Evolutionary conservation across 108 stramenopile species (phyloP), one percentile per base, ranked within the genome.

Genomic region (Skeletonema tropicum): DNA sequence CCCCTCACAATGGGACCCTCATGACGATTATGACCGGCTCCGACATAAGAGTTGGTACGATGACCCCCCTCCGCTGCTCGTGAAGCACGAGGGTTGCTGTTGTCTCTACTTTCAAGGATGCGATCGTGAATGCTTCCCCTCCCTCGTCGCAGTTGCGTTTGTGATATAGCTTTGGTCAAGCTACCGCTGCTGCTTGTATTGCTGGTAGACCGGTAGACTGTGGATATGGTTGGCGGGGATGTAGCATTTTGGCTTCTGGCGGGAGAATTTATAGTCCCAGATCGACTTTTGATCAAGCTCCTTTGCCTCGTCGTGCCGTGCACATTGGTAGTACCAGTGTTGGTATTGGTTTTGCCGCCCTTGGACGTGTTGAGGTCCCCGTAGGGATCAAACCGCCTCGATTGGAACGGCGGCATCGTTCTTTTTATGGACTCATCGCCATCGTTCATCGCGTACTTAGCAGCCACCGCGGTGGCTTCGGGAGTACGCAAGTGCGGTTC

Each of bases 351-450:
- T 29, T 39, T 26, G 35, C n/a, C 42, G 26, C 60, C 23, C 23
- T 6, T 1, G 1, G 52, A 10, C 10, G 52, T 25, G 52, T 15
- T 55, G 8, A 25, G 23, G 39, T 59, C 68, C 38, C 49, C 68
- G 42, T 71, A 71, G 38, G 70, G 70, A 48, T 71, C 70, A 33
- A 71, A 59, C 1, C 70, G 70, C 42, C 60, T 39, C 25, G 70
- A 71, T 33, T 60, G 58, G 59, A 60, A 71, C 70, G 70, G 70
- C 39, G 70, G 42, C 70, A 71, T 71, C 30, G 70, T 60, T 66
- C 62, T 13, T 45, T 23, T n/a, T 23, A n/a, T 45, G 15, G 13
- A 42, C 9, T 23, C 7, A 35, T 35, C 33, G 3, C 26, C 2
- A 0, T 35, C 33, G 3, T 7, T 35, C 32, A n/a, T n/a, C n/a